phyloP scores from a whole-genome alignment of 176 grass and related monocot species.

The Aegilops speltoides region DNA sequence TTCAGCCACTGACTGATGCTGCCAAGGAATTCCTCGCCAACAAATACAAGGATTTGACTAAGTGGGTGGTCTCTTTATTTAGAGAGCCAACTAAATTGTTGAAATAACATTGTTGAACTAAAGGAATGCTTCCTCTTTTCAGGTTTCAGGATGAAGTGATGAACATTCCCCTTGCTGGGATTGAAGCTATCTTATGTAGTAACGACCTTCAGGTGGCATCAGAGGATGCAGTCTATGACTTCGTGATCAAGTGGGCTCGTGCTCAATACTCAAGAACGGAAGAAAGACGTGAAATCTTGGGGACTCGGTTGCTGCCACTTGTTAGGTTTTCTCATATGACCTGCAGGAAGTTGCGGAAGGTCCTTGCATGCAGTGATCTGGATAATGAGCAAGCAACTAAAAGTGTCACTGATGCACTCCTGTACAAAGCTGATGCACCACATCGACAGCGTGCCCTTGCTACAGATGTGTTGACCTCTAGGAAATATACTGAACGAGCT shows the following conservation, averaged over 20 bases:
- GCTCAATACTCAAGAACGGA: constrained; percentile 72
- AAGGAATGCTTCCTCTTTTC: constrained; percentile 33
- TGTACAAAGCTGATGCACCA: constrained; percentile 83
- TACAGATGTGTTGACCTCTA: constrained; percentile 50
- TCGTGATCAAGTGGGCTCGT: constrained; percentile 86
- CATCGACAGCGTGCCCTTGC: constrained; percentile 77
- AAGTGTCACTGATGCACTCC: constrained; percentile 78
- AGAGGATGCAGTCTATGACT: constrained; percentile 93
- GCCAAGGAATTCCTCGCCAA: constrained; percentile 93
- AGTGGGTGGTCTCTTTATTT: constrained; percentile 55
- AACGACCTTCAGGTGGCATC: constrained; percentile 94
- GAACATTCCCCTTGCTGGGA: constrained; percentile 78
- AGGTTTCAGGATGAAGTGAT: constrained; percentile 88
- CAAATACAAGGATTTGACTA: constrained; percentile 83
- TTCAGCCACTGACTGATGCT: constrained; percentile 89
- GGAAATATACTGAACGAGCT: constrained; percentile 66
- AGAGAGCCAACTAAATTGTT: not conserved
- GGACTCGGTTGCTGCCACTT: constrained; percentile 58
- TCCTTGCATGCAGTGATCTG: constrained; percentile 71
- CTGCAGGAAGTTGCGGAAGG: constrained; percentile 83
- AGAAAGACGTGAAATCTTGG: constrained; percentile 82
- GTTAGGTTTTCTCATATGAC: constrained; percentile 88
- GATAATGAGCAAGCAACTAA: constrained; percentile 72
- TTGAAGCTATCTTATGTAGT: constrained; percentile 79
- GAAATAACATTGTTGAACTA: constrained; percentile 2